A percentile compares a stretch with the other conserved stretches of the same genome.
These are phyloP conservation scores for Coelastrella sp. DNA, from an alignment of 139 green algal genomes.

Conservation along the genomic window DNA sequence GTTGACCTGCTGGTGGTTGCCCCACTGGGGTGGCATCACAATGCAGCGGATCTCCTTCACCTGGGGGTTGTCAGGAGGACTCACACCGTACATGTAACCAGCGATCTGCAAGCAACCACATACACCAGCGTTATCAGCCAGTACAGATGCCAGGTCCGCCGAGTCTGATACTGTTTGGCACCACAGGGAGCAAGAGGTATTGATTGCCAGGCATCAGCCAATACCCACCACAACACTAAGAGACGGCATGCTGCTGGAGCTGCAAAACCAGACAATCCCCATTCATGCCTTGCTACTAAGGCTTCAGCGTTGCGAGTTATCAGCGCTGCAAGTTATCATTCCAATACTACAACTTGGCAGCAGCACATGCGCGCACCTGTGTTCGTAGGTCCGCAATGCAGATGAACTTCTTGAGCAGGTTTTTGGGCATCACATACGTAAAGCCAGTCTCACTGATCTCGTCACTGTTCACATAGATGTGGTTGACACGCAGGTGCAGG, in stretches of 20 bases:
- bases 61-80: slow-evolving; percentile 96
- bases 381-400: slow-evolving; percentile 98
- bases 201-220: too few species aligned
- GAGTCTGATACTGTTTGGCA: too few species aligned
- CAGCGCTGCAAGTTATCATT: too few species aligned
- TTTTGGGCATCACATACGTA: slow-evolving; percentile 99
- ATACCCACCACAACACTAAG: too few species aligned
- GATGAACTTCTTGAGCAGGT: slow-evolving; percentile 99
- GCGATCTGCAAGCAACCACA: slow-evolving; percentile 60
- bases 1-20: slow-evolving; percentile 95
- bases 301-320: too few species aligned
- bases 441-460: slow-evolving; percentile 96
- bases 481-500: slow-evolving; percentile 98
- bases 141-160: too few species aligned
- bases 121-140: background rate
- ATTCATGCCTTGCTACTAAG: too few species aligned
- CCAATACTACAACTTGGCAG: background rate
- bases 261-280: too few species aligned
- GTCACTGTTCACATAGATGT: slow-evolving; percentile 99
- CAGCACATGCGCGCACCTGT: slow-evolving; percentile 71
- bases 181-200: too few species aligned
- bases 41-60: slow-evolving; percentile 83
- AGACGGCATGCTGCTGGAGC: too few species aligned
- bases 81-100: slow-evolving; percentile 95
- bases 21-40: slow-evolving; percentile 98